phyloP scores from a whole-genome alignment of 225 moss, liverwort and hornwort species.

The Marchantia paleacea region DNA sequence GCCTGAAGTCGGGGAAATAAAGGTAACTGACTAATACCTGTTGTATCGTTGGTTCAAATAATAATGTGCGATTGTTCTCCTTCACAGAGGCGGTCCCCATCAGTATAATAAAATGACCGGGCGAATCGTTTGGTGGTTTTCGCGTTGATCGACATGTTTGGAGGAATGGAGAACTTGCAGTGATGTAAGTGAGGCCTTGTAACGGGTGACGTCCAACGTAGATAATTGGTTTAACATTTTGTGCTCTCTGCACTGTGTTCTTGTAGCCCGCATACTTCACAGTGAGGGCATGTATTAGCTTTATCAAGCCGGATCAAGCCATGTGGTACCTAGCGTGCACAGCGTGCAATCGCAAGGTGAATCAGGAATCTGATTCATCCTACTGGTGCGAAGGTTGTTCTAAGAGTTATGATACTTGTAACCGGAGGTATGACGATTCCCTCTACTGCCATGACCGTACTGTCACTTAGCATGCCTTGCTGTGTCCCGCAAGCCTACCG shows the following conservation, averaged over 20 bases:
- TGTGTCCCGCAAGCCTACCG: neutral
- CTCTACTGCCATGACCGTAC: too few species aligned
- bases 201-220: too few species aligned
- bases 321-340: conserved; percentile 98
- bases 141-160: neutral
- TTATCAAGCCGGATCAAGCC: conserved; percentile 94
- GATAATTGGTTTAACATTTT: too few species aligned
- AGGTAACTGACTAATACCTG: conserved; percentile 15
- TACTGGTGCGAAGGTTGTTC: conserved; percentile 96
- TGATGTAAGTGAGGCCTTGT: too few species aligned
- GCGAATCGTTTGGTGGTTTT: neutral
- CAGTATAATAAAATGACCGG: neutral
- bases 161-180: too few species aligned
- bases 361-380: conserved; percentile 43
- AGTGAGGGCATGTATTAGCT: conserved; percentile 80
- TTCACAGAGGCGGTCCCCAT: neutral
- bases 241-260: neutral
- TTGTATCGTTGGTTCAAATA: too few species aligned
- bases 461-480: neutral
- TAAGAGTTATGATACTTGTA: conserved; percentile 58
- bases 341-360: conserved; percentile 66
- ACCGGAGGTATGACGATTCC: conserved; percentile 47
- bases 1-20: conserved; percentile 42
- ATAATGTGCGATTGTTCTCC: neutral
- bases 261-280: conserved; percentile 70